Conservation (phyloP, 306 rosid species). For the Quercus glauca region DNA sequence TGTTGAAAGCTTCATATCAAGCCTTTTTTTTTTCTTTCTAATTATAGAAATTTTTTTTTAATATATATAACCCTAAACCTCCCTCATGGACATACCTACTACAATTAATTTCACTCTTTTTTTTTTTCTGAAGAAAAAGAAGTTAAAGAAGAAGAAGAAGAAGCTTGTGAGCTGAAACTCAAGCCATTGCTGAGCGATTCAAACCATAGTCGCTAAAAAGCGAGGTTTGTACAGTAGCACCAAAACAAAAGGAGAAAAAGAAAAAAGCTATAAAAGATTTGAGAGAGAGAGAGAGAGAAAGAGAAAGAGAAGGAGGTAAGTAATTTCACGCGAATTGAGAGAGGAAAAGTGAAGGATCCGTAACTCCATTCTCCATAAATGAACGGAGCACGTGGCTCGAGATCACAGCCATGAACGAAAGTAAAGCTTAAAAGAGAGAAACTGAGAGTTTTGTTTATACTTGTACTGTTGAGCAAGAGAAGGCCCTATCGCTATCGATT, state of each 20-base stretch:
- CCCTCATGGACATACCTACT: slow-evolving; percentile 25
- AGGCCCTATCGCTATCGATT: slow-evolving; percentile 66
- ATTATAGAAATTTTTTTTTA: slow-evolving; percentile 25
- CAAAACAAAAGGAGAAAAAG: not conserved
- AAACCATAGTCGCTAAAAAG: slow-evolving; percentile 22
- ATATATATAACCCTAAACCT: slow-evolving; percentile 53
- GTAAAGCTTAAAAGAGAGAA: slow-evolving; percentile 17
- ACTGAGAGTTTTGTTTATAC: slow-evolving; percentile 5
- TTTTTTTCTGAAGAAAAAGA: too few relatives aligned
- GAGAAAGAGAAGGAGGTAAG: not conserved
- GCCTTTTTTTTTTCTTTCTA: slow-evolving; percentile 33
- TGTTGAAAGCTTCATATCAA: slow-evolving; percentile 84
- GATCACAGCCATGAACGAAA: slow-evolving; percentile 46
- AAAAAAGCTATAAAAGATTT: not conserved
- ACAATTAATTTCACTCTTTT: slow-evolving; percentile 19
- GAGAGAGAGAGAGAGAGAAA: not conserved
- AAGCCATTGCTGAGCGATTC: slow-evolving; percentile 49
- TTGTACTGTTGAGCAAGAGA: slow-evolving; percentile 33
- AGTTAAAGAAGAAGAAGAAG: too few relatives aligned
- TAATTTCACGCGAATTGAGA: slow-evolving; percentile 27
- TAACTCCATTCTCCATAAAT: slow-evolving; percentile 28
- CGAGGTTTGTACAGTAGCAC: not conserved
- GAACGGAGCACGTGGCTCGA: slow-evolving; percentile 37
- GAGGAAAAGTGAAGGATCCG: slow-evolving; percentile 33
- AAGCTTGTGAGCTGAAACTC: not conserved